Evolutionary conservation across 202 grass and related monocot genomes (phyloP).

Genomic region (Hordeum pubiflorum): DNA sequence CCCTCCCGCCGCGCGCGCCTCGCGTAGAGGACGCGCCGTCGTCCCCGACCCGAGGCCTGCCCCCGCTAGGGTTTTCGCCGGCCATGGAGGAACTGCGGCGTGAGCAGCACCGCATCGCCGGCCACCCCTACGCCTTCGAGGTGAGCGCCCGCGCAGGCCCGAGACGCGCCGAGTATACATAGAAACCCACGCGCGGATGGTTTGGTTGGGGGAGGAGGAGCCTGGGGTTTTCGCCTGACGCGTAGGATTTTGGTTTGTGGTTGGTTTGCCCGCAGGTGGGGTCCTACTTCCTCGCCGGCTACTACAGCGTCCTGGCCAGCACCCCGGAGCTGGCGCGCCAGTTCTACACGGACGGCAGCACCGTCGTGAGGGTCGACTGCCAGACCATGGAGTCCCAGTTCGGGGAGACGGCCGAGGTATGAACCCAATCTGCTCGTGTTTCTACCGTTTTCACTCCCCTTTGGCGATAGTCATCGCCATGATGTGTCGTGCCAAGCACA

Average conservation of each 20-base stretch:
- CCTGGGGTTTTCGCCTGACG: background rate
- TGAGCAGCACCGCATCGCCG: conserved; percentile 8
- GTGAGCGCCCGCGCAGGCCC: conserved; percentile 16
- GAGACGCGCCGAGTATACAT: background rate
- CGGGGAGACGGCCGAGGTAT: conserved; percentile 50
- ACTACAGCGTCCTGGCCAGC: conserved; percentile 63
- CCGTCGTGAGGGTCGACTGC: conserved; percentile 45
- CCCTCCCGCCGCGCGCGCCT: background rate
- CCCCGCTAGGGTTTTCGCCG: conserved; percentile 28
- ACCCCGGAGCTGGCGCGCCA: conserved; percentile 37
- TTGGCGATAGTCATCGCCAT: background rate
- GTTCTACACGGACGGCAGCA: conserved; percentile 59
- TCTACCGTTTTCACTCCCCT: background rate
- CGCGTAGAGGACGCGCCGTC: background rate
- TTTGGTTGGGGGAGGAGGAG: background rate
- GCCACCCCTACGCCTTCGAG: conserved; percentile 33
- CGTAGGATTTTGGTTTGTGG: background rate
- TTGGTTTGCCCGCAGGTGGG: conserved; percentile 44
- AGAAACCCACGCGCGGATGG: background rate
- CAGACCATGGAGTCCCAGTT: conserved; percentile 32
- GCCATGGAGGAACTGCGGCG: conserved; percentile 17
- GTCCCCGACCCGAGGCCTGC: background rate
- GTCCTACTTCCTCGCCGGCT: conserved; percentile 55
- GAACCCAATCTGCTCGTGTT: background rate
- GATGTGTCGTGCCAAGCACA: background rate